These are phyloP conservation scores for Solanum lignicaule DNA, from an alignment of 257 asterid species.

Conservation along the genomic window DNA sequence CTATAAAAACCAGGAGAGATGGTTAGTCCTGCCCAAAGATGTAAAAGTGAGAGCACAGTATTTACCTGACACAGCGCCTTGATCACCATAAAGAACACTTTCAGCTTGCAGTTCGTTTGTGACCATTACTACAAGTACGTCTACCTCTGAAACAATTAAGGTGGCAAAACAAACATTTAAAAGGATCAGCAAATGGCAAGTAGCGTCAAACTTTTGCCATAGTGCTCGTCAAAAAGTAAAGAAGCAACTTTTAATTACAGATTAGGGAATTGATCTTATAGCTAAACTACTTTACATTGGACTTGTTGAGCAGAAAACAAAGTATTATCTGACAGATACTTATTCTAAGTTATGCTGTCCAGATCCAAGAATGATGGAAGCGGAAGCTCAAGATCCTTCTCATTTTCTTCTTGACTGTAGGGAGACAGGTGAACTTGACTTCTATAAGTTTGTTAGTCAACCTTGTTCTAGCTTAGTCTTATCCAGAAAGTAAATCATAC, in stretches of 20 bases:
- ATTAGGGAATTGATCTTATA: neutral
- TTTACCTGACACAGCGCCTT: conserved; percentile 83
- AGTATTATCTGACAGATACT: neutral
- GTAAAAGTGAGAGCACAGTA: conserved; percentile 1
- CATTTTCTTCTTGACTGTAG: neutral
- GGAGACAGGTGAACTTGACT: neutral
- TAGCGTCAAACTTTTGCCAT: neutral
- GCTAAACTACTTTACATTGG: neutral
- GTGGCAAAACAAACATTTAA: conserved; percentile 10
- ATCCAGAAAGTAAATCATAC: neutral
- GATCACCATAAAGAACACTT: conserved; percentile 70
- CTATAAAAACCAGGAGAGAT: conserved; percentile 34
- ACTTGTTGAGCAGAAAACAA: neutral
- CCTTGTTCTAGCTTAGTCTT: neutral
- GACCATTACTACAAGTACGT: conserved; percentile 79
- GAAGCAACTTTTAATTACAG: neutral
- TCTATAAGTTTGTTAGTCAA: neutral
- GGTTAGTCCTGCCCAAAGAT: conserved; percentile 14
- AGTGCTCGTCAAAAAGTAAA: neutral
- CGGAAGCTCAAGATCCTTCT: neutral
- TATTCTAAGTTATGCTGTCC: neutral
- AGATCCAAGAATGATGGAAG: neutral
- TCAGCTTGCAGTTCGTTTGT: conserved; percentile 96
- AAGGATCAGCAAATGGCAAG: neutral
- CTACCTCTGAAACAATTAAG: conserved; percentile 49